Percentiles rank a stretch among this genome's conserved stretches.
These are phyloP conservation scores for Kuraishia cidri DNA, from an alignment of 805 yeast genomes.

Conservation along the genomic window DNA sequence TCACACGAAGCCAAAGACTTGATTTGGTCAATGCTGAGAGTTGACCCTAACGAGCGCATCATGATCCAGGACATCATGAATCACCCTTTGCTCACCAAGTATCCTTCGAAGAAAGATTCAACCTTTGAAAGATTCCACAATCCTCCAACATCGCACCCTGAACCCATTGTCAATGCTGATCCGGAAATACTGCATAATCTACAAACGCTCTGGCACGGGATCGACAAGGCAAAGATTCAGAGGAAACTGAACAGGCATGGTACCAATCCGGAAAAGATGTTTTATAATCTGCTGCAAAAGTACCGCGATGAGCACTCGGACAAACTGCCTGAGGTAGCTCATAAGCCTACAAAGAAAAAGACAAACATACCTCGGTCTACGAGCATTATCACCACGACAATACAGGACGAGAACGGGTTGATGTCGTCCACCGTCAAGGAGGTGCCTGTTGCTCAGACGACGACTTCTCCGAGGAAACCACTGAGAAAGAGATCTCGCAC, in stretches of 20 bases:
- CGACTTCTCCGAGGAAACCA: slow-evolving; percentile 7
- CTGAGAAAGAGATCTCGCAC: slow-evolving; percentile 6
- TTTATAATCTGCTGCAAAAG: slow-evolving; percentile 21
- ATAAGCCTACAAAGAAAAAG: not conserved
- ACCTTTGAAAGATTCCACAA: too few relatives aligned
- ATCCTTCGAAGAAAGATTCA: slow-evolving; percentile 41
- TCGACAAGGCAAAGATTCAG: slow-evolving; percentile 24
- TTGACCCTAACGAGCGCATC: slow-evolving; percentile 75
- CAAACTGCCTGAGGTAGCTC: not conserved
- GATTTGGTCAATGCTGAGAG: slow-evolving; percentile 70
- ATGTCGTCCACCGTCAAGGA: slow-evolving; percentile 16
- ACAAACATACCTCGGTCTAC: slow-evolving; percentile 17
- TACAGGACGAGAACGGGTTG: slow-evolving; percentile 22
- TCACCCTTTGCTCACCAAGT: slow-evolving; percentile 79
- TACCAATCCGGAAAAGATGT: slow-evolving; percentile 23
- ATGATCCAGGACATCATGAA: slow-evolving; percentile 63
- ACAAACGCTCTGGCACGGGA: slow-evolving; percentile 49
- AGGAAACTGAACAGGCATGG: slow-evolving; percentile 14
- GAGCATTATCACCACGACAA: slow-evolving; percentile 20
- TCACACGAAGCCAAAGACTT: slow-evolving; percentile 84
- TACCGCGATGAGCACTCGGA: slow-evolving; percentile 18
- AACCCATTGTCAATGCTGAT: slow-evolving; percentile 24
- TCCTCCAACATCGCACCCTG: slow-evolving; percentile 31
- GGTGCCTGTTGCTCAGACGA: slow-evolving; percentile 20
- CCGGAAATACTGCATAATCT: slow-evolving; percentile 42